Base-by-base conservation (phyloP, 2,329 filamentous ascomycete species). In the Fusarium scirpi region DNA sequence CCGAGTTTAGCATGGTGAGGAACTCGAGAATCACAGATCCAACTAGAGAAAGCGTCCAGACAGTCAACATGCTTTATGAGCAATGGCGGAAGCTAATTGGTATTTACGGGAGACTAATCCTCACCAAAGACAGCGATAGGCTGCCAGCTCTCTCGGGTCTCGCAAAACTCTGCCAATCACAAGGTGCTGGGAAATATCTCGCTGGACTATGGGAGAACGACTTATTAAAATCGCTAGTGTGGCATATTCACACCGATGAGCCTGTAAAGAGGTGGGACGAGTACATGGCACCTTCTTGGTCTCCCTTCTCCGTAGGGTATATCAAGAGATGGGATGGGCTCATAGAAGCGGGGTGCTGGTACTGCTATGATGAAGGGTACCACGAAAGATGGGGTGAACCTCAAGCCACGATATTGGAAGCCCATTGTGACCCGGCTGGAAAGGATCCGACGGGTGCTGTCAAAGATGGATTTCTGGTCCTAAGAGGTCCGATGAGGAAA, bases 41-140 rank as follows among this genome's bases (percentile, higher is more conserved):
- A 32, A 4, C 1, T 32, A 1, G 2, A 8, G 30, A 32, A 8
- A 16, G 8, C 1, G 3, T 32, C 7, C 30, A 15, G 3, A 32
- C 7, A 16, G 3, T 7, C 7, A 32, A 16, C 7, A 7, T 15
- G 15, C 30, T 32, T 32, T 32, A 38, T 38, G 9, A 2, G 1
- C 16, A 38, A 38, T 38, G 34, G 34, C 34, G 18, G 1, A 6
- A 38, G 3, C 34, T 38, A 6, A 5, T 38, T 2, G 34, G 34
- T 0, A 0, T 4, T 2, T 38, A 38, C 3, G 34, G 34, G 6
- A 38, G 5, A 10, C 34, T 5, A 11, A 7, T n/a, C 1, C 34
- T 38, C 0, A 6, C 34, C 5, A 38, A n/a, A n/a, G 6, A 38
- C 34, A 0, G 1, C 0, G 40, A 43, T 43, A 43, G 40, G 15